Evolutionary conservation across 768 basidiomycete species (phyloP), one percentile per base, ranked within the genome.

Genomic region (Lentinus brumalis): DNA sequence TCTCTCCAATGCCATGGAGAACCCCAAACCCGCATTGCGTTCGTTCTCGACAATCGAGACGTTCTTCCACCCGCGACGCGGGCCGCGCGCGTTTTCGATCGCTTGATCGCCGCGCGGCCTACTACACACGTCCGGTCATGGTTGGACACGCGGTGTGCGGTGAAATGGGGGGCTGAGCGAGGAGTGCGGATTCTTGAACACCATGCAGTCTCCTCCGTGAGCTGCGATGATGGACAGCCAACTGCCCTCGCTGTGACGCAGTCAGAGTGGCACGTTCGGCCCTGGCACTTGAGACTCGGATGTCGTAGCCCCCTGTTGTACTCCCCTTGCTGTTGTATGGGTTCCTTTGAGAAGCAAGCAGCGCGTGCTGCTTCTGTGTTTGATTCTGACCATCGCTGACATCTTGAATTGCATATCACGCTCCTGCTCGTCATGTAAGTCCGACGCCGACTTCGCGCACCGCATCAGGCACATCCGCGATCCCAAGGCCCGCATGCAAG

Each of bases 161-260:
- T 94, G 92, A 94, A 94, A 94, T 88, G 92, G 92, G 90, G 91
- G 90, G 91, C 91, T 86, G 92, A 93, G 91, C 91, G 92, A 92
- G 90, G 86, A 91, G 90, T 89, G 91, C 86, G 86, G 86, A 86
- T 84, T 81, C 77, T 70, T 70, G 73, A 35, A 47, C 59, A 49
- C 46, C 15, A 7, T 26, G 58, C 54, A 47, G 62, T 41, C 59
- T 66, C 64, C 18, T 46, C 9, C 15, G 53, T 55, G 57, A 66
- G 80, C 69, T 66, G 59, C 67, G 62, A 65, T 62, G 69, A 76
- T 77, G 67, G 72, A 79, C 77, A 76, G 78, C 65, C 77, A 64
- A 78, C 77, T 78, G 75, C 77, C 74, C 80, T 82, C 79, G 67
- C 86, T 91, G 89, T 90, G 72, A 87, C 85, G 88, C 88, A 89